Evolutionary conservation across 1,284 basidiomycete genomes (phyloP).

Genomic region (Cerioporus squamosus): DNA sequence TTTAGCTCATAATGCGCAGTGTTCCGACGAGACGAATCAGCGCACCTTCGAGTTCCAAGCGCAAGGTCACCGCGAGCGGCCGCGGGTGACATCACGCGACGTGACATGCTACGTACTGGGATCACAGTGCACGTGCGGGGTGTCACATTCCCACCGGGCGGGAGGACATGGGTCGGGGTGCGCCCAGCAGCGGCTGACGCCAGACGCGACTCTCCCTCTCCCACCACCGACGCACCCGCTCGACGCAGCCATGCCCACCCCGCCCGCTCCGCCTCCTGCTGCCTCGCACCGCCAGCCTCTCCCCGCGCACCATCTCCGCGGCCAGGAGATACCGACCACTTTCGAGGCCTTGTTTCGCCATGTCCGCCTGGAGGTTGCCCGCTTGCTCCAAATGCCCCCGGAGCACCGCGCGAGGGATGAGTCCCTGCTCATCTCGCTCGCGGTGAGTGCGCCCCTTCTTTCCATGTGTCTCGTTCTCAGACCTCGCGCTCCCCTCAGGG

Average conservation of each 20-base stretch:
- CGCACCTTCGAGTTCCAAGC: too few species aligned
- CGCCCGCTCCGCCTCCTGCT: constrained; percentile 9
- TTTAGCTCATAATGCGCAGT: too few species aligned
- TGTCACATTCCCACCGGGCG: constrained; percentile 11
- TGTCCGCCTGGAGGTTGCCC: constrained; percentile 24
- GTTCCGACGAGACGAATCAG: too few species aligned
- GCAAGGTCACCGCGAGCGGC: neutral
- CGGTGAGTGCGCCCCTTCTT: constrained; percentile 9
- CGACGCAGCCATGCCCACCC: constrained; percentile 11
- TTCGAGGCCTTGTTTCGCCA: constrained; percentile 21
- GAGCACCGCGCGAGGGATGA: constrained; percentile 22
- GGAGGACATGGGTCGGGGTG: constrained; percentile 13
- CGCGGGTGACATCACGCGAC: constrained; percentile 12
- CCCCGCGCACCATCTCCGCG: constrained; percentile 6
- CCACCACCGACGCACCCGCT: constrained; percentile 16
- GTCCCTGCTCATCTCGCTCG: constrained; percentile 19
- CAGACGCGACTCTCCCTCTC: constrained; percentile 28
- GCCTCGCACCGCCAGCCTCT: constrained; percentile 5
- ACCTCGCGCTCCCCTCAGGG: constrained; percentile 17
- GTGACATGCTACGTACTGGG: neutral
- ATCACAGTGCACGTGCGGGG: constrained; percentile 3
- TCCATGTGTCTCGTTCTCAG: neutral
- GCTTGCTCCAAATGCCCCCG: constrained; percentile 20
- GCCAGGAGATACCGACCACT: constrained; percentile 16
- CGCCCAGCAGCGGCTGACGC: constrained; percentile 16